Evolutionary conservation across 352 stramenopile genomes (phyloP).

Genomic region (Pythium scleroteichum): DNA sequence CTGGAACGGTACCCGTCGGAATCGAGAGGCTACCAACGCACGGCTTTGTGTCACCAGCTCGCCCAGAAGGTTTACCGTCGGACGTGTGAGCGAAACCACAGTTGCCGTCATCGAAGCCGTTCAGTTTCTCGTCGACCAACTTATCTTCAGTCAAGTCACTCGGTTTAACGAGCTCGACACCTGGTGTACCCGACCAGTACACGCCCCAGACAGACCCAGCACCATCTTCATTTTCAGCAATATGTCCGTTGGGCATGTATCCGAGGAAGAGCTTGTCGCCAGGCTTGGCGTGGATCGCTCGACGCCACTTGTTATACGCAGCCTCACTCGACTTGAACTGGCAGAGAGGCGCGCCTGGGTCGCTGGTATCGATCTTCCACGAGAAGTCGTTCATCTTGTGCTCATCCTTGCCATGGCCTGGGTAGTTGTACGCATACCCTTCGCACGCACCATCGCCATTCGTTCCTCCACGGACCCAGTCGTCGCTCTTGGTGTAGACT

Average conservation of each 20-base stretch:
- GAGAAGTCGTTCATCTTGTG: slow-evolving; percentile 27
- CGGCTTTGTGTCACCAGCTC: slow-evolving; percentile 32
- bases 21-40: slow-evolving; percentile 39
- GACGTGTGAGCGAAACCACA: slow-evolving; percentile 27
- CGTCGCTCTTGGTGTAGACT: slow-evolving; percentile 35
- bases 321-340: slow-evolving; percentile 26
- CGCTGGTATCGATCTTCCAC: slow-evolving; percentile 28
- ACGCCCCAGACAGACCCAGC: slow-evolving; percentile 30
- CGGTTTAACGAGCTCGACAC: slow-evolving; percentile 30
- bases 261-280: slow-evolving; percentile 33
- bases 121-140: slow-evolving; percentile 29
- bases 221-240: slow-evolving; percentile 29
- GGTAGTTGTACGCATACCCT: slow-evolving; percentile 40
- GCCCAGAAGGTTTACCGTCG: slow-evolving; percentile 13
- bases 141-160: slow-evolving; percentile 30
- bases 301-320: slow-evolving; percentile 29
- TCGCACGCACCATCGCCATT: slow-evolving; percentile 37
- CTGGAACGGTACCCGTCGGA: slow-evolving; percentile 18
- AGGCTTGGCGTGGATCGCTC: slow-evolving; percentile 23
- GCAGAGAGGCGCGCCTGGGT: slow-evolving; percentile 19
- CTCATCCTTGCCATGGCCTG: slow-evolving; percentile 24
- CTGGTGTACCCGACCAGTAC: slow-evolving; percentile 34
- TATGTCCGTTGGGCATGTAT: slow-evolving; percentile 31
- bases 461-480: slow-evolving; percentile 29
- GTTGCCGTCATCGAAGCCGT: slow-evolving; percentile 39